phyloP scores from a whole-genome alignment of 2,329 filamentous ascomycete genomes.

The Pestalotiopsis sp. region DNA sequence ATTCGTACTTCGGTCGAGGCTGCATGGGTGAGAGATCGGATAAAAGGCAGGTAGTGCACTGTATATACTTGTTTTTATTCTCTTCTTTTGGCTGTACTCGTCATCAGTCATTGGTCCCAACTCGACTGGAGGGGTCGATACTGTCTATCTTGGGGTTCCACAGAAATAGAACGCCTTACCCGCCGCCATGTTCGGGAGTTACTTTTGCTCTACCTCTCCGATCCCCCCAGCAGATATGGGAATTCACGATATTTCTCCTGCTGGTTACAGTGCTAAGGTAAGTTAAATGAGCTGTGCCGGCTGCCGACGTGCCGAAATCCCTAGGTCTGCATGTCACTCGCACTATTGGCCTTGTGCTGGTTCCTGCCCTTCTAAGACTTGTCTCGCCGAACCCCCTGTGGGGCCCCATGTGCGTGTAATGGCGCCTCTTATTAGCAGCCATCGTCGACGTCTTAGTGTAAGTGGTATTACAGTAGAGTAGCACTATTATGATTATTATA shows the following conservation, averaged over 20 bases:
- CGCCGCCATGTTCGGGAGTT: not conserved
- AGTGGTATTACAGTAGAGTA: no score
- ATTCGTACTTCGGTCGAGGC: not conserved
- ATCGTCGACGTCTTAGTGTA: no score
- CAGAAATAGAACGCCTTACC: not conserved
- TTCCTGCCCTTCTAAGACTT: not conserved
- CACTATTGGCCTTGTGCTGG: not conserved
- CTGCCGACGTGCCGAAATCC: not conserved
- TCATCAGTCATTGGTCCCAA: not conserved
- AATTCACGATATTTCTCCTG: not conserved
- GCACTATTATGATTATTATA: not conserved
- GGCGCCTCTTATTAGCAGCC: no score
- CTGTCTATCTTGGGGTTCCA: not conserved
- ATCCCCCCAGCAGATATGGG: not conserved
- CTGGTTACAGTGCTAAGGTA: not conserved
- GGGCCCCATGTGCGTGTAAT: not conserved
- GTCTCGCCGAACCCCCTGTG: constrained; percentile 3
- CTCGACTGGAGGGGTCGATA: not conserved
- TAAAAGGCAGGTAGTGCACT: not conserved
- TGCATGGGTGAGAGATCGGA: not conserved
- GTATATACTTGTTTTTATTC: not conserved
- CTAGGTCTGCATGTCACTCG: not conserved
- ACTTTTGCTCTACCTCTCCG: not conserved
- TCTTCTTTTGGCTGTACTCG: not conserved
- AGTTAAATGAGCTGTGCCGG: not conserved